phyloP scores from a whole-genome alignment of 345 rosid genomes.

The Pistacia vera region DNA sequence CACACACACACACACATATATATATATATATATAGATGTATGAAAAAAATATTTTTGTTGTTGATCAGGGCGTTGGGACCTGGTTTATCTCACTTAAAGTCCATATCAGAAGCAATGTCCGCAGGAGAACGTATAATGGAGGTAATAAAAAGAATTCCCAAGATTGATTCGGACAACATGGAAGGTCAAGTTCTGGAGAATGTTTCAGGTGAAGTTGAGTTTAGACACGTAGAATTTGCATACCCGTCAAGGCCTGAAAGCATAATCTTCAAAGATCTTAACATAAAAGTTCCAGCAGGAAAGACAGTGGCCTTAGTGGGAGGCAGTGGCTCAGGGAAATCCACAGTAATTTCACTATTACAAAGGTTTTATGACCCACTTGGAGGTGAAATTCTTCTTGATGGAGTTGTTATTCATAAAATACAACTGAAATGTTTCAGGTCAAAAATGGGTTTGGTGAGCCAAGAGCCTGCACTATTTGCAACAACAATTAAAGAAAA shows the following conservation, averaged over 20 bases:
- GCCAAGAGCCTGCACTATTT: constrained; percentile 76
- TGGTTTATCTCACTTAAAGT: constrained; percentile 65
- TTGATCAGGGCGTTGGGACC: constrained; percentile 56
- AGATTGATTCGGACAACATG: constrained; percentile 55
- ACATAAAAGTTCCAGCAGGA: constrained; percentile 60
- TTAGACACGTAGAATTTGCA: constrained; percentile 56
- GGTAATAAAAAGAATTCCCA: constrained; percentile 67
- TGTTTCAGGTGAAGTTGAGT: constrained; percentile 60
- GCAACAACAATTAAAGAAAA: constrained; percentile 79
- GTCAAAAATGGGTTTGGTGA: constrained; percentile 75
- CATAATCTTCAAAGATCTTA: constrained; percentile 52
- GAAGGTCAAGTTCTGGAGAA: constrained; percentile 49
- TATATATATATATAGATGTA: too few species aligned
- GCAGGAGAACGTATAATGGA: constrained; percentile 62
- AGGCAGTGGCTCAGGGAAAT: constrained; percentile 89
- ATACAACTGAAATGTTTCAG: constrained; percentile 84
- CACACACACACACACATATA: too few species aligned
- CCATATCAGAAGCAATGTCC: constrained; percentile 62
- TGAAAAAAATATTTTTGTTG: neutral
- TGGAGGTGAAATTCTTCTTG: constrained; percentile 66
- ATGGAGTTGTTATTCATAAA: constrained; percentile 57
- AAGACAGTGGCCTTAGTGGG: constrained; percentile 84
- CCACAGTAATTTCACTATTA: constrained; percentile 73
- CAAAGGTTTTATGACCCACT: constrained; percentile 84
- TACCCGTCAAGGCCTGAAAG: constrained; percentile 78